Evolutionary conservation across 1,284 basidiomycete species (phyloP).

Genomic region (Athelia sp.): DNA sequence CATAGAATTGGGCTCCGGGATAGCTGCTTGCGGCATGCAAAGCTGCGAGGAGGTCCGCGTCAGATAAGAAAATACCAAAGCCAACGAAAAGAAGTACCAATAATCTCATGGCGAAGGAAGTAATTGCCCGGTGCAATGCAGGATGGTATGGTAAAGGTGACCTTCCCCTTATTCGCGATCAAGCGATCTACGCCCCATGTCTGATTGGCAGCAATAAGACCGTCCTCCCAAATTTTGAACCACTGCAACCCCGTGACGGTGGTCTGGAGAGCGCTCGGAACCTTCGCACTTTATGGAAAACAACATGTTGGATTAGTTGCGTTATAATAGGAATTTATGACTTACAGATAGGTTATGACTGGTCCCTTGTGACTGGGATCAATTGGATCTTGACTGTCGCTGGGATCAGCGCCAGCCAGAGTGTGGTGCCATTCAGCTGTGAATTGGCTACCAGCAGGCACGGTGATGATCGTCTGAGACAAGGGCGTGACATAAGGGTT

Average conservation of each 20-base stretch:
- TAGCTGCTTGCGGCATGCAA: conserved; percentile 25
- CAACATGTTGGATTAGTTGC: too few species aligned
- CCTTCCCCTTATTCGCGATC: conserved; percentile 48
- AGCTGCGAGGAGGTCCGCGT: conserved; percentile 14
- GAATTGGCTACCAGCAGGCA: conserved; percentile 44
- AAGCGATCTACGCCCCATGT: conserved; percentile 45
- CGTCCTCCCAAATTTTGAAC: conserved; percentile 44
- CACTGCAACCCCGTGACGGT: conserved; percentile 46
- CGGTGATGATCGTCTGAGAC: conserved; percentile 41
- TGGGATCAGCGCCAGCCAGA: conserved; percentile 36
- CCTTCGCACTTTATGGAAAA: conserved; percentile 32
- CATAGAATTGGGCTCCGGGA: conserved; percentile 50
- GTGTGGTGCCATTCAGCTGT: conserved; percentile 54
- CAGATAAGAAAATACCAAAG: not conserved
- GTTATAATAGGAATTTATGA: conserved; percentile 3
- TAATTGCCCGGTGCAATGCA: conserved; percentile 48
- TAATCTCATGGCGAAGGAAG: conserved; percentile 47
- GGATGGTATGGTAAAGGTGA: conserved; percentile 44
- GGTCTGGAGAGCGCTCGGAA: conserved; percentile 38
- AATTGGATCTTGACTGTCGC: conserved; percentile 44
- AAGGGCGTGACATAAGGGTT: conserved; percentile 54
- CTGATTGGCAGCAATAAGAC: conserved; percentile 16
- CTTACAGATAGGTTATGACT: conserved; percentile 48
- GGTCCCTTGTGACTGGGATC: conserved; percentile 52
- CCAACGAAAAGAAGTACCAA: conserved; percentile 28